These are phyloP conservation scores for Talaromyces sp. DNA, from an alignment of 2,329 filamentous ascomycete genomes.

Conservation along the genomic window DNA sequence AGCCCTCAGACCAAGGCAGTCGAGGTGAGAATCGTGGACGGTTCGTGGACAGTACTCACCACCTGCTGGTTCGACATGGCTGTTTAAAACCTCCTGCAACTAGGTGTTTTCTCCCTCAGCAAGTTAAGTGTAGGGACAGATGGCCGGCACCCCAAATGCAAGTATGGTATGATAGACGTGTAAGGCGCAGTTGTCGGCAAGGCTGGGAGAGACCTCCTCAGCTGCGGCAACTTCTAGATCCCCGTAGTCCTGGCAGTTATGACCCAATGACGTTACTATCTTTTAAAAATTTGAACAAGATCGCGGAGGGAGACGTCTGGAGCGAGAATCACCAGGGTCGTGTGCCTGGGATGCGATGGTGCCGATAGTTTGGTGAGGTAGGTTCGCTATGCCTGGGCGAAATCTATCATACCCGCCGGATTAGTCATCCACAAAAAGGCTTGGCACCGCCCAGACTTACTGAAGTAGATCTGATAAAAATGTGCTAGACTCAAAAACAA, in stretches of 20 bases:
- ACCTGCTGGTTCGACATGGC: conserved; percentile 47
- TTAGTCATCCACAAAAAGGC: conserved; percentile 27
- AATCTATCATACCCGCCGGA: conserved; percentile 27
- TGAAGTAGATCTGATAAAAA: not conserved
- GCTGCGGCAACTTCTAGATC: not conserved
- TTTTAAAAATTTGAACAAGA: not conserved
- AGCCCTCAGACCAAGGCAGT: not conserved
- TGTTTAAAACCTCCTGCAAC: conserved; percentile 7
- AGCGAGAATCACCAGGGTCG: not conserved
- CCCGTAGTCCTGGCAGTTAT: not conserved
- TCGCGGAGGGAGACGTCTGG: not conserved
- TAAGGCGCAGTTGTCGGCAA: not conserved
- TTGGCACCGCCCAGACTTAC: not conserved
- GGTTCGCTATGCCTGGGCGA: conserved; percentile 32
- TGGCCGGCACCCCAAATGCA: not conserved
- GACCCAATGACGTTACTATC: not conserved
- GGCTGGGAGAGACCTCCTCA: conserved; percentile 1
- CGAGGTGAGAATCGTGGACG: conserved; percentile 19
- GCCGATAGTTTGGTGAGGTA: conserved; percentile 31
- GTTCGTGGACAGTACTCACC: conserved; percentile 37
- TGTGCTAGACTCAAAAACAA: too few species aligned
- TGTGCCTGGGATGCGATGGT: not conserved
- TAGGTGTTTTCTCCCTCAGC: not conserved
- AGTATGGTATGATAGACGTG: not conserved
- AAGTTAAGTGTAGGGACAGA: not conserved